Percentiles rank a stretch among this genome's conserved stretches.
Evolutionary conservation across 495 filamentous ascomycete species (phyloP).

Genomic region (Talaromyces borbonicus): DNA sequence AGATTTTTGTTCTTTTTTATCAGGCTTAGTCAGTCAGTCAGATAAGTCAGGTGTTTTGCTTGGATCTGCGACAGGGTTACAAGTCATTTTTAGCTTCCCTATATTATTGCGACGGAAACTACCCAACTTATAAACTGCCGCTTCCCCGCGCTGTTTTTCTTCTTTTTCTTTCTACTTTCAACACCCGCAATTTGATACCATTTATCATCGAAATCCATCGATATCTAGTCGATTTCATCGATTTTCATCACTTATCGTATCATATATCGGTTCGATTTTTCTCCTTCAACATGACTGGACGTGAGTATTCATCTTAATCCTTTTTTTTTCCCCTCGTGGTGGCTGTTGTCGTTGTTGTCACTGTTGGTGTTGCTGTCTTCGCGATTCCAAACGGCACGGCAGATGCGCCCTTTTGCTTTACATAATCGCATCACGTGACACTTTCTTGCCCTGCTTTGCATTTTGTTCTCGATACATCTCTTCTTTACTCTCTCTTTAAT

Average conservation of each 20-base stretch:
- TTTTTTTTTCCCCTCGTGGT: constrained; percentile 9
- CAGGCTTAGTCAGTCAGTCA: constrained; percentile 21
- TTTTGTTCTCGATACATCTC: too few species aligned
- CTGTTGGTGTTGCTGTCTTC: constrained; percentile 12
- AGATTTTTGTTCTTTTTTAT: constrained; percentile 15
- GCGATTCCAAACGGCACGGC: constrained; percentile 18
- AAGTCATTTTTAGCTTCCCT: too few species aligned
- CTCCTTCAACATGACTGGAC: constrained; percentile 79
- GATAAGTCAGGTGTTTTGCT: neutral
- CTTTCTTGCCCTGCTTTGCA: neutral
- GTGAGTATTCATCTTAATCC: constrained; percentile 50
- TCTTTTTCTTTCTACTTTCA: constrained; percentile 15
- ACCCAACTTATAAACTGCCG: constrained; percentile 24
- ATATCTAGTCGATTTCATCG: constrained; percentile 24
- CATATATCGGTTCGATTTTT: constrained; percentile 8
- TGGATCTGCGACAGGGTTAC: too few species aligned
- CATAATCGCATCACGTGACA: too few species aligned
- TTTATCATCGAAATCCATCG: constrained; percentile 15
- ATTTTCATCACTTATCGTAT: constrained; percentile 13
- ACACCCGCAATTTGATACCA: constrained; percentile 19
- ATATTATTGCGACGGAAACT: constrained; percentile 24
- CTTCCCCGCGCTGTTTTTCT: constrained; percentile 11
- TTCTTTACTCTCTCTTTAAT: too few species aligned
- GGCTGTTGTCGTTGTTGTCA: constrained; percentile 8
- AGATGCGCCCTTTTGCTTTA: constrained; percentile 11